Base-by-base conservation (phyloP, 768 basidiomycete species). In the Hortiboletus campestris region DNA sequence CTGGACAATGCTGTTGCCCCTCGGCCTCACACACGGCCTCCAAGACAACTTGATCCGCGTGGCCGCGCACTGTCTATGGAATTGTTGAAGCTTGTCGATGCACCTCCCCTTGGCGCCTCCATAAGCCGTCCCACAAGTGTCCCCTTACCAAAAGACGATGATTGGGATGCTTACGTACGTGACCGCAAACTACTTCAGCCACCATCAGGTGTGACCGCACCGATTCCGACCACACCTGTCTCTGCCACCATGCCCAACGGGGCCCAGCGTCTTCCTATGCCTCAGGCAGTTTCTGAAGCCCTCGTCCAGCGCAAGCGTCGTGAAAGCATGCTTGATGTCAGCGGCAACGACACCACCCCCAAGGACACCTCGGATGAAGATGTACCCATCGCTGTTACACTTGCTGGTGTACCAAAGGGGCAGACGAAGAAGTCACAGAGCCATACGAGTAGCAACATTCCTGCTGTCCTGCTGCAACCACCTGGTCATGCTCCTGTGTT, bases 91-190 rank as follows among this genome's bases (percentile, higher is more conserved):
- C 66, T 82, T 40, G 68, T 78, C 40, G 73, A 78, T 57, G 67
- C 75, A 32, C 69, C 76, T 48, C 64, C 75, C 22, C 62, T 80
- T 16, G 81, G 81, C 14, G 79, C 81, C 51, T 76, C 84, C 2
- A 84, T 88, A 51, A 78, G 79, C 52, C 79, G 89, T 38, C 88
- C 90, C 16, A 86, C 83, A 0, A 90, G 88, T 62, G 85, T 78
- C 6, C 88, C 89, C n/a, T 71, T 89, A 39, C 49, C 55, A 5
- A 66, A 80, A 46, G 84, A 89, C 41, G 78, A 82, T n/a, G 86
- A 89, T 60, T 97, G 94, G 94, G 89, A 95, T 58, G 73, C 80
- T 42, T 96, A 97, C 69, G 80, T 94, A 46, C 84, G 84, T 43
- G 91, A 95, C 47, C 83, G 94, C 52, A 91, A 88, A 66, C 77